Conservation (phyloP, 1,139 yeast species). For the Lodderomyces elongisporus region DNA sequence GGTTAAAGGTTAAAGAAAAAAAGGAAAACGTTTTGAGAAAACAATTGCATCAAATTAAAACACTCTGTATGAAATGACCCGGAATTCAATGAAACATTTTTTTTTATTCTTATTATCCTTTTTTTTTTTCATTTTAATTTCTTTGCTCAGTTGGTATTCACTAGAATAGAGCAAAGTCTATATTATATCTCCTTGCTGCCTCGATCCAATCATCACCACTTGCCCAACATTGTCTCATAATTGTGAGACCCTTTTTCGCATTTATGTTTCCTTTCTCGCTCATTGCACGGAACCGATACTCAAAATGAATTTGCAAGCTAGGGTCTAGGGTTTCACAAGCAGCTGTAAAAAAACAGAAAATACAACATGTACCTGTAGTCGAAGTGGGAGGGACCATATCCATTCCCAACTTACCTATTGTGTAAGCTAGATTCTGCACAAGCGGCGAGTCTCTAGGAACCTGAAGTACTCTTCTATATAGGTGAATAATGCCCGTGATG, state of each 20-base stretch:
- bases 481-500: conserved; percentile 50
- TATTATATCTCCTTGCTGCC: conserved; percentile 39
- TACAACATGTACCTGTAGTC: conserved; percentile 52
- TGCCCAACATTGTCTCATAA: conserved; percentile 55
- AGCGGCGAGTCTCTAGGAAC: conserved; percentile 43
- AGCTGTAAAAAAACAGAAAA: conserved; percentile 53
- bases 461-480: conserved; percentile 51
- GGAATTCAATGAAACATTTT: too few species aligned
- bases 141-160: conserved; percentile 1
- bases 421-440: conserved; percentile 44
- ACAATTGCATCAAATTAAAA: too few species aligned
- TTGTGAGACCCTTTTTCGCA: conserved; percentile 43
- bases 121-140: too few species aligned
- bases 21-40: background rate
- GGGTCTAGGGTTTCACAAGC: conserved; percentile 52
- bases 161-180: conserved; percentile 45
- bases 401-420: conserved; percentile 31
- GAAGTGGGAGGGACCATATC: conserved; percentile 38
- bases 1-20: background rate
- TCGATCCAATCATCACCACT: conserved; percentile 55
- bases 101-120: too few species aligned
- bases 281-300: conserved; percentile 33
- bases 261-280: conserved; percentile 43
- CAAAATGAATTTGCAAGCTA: conserved; percentile 29
- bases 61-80: too few species aligned